Evolutionary conservation across 139 green algal species (phyloP).

Genomic region (Parachlorella kessleri): DNA sequence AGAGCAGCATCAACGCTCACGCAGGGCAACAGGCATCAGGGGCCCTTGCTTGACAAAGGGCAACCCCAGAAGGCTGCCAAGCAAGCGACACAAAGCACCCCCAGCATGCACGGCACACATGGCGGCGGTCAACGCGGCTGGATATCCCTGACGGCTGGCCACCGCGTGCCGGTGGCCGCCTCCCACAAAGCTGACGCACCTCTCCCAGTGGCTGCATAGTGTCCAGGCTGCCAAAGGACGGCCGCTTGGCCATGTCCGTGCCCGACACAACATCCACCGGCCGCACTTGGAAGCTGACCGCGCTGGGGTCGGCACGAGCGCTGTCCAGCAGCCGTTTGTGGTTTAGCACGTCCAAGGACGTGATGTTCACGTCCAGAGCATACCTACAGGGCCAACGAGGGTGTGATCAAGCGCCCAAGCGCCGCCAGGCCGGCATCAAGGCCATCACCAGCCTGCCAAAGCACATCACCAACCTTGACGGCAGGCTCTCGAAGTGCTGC

Average conservation of each 20-base stretch:
- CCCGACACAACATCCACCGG: slow-evolving; percentile 74
- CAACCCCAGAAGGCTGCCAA: too few species aligned
- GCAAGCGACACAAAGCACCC: too few species aligned
- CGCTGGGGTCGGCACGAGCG: slow-evolving; percentile 73
- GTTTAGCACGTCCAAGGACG: slow-evolving; percentile 87
- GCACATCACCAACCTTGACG: slow-evolving; percentile 53
- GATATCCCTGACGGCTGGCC: too few species aligned
- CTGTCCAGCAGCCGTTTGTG: slow-evolving; percentile 93
- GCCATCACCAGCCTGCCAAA: neutral
- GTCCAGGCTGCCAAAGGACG: slow-evolving; percentile 49
- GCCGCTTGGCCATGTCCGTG: slow-evolving; percentile 23
- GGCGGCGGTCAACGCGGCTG: too few species aligned
- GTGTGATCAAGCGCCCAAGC: neutral
- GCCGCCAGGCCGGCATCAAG: neutral
- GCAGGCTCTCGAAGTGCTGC: slow-evolving; percentile 83
- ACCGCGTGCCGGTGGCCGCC: too few species aligned
- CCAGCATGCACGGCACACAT: too few species aligned
- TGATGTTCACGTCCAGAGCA: slow-evolving; percentile 89
- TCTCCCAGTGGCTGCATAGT: slow-evolving; percentile 20
- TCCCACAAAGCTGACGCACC: slow-evolving; percentile 10
- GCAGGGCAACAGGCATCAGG: too few species aligned
- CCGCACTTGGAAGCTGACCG: slow-evolving; percentile 86
- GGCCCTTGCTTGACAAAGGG: too few species aligned
- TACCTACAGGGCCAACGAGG: slow-evolving; percentile 51
- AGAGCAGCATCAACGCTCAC: too few species aligned